Evolutionary conservation across 805 yeast species (phyloP), one percentile per base, ranked within the genome.

Genomic region (Lipomyces orientalis): DNA sequence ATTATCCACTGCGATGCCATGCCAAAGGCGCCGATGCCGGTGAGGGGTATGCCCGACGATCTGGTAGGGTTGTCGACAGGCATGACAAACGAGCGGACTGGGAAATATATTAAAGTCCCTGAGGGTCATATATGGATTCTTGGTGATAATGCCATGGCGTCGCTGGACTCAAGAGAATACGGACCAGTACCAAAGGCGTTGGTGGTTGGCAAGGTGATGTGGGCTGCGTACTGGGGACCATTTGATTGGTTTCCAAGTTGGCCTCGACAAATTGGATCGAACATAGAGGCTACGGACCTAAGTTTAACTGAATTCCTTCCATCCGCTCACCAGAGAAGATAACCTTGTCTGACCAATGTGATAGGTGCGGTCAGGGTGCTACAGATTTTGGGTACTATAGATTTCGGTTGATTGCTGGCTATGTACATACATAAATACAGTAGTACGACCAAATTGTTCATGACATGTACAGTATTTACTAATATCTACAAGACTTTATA

Each of bases 81-180:
- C 14, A 16, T 31, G 34, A 52, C 31, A 22, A 64, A 58, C 58
- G 37, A 61, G 14, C 54, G 61, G 10, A n/a, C 68, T 9, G 66
- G 62, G 19, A 84, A 86, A 65, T 91, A 82, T 77, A 87, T 94
- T 8, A 82, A 81, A 64, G 93, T 95, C 0, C 99, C 99, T 0
- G 86, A 88, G 72, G 99, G 99, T 1, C 99, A 95, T 78, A 90
- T 91, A 59, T 95, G 98, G 98, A 89, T 93, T 2, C 92, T 98
- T 0, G 99, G 99, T 1, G 99, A 95, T 75, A 95, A 95, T 75
- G 79, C 94, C 65, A 85, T 91, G 34, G 92, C 89, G 72, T 91
- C 97, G 25, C 80, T 93, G 59, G 99, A 95, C 75, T 91, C 97
- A 4, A 82, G 99, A 72, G 86, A 91, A 0, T 95, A 95, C 76